Base-by-base conservation (phyloP, 371 early-diverging fungal genomes). In the Syncephalis fuscata region DNA sequence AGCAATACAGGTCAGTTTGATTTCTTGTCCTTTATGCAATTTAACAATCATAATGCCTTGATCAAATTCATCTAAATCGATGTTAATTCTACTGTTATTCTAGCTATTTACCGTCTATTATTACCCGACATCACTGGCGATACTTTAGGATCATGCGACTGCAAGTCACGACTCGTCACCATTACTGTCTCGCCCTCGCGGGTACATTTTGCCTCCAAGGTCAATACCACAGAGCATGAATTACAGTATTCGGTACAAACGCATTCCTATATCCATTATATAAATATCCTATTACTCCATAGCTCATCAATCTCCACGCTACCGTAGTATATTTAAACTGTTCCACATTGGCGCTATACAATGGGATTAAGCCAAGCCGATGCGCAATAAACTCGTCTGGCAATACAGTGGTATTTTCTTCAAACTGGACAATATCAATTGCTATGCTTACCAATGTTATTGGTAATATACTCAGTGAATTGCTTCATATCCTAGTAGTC, bases 351-450 rank as follows among this genome's bases (percentile, higher is more conserved):
- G 76, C 69, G 53, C 80, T 83, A 22, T 76, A 73, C 46, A 99
- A 71, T 2, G 99, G 98, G 22, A 99, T 87, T 65, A 99, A 76
- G 37, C 99, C 99, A 47, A 99, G 73, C 41, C 99, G 78, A 66
- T 99, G 99, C 5, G 98, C 92, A 53, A 99, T 69, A 60, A 93
- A 92, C 64, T 99, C 99, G 68, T 99, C 99, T 9, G 96, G 85
- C 21, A 99, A 74, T 2, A 95, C 92, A 0, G 96, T 88, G 39
- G 92, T 85, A 68, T 99, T 99, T 17, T 78, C 73, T 49, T 87
- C 83, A 53, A 99, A 81, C 63, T 94, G 85, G 15, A 99, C 95
- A 68, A 96, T 76, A 56, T 99, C 99, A 47, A 99, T 95, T n/a
- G 99, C 97, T 71, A 60, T 17, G 48, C 24, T 19, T 9, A 32